These are phyloP conservation scores for Lentinula edodes DNA, from an alignment of 768 basidiomycete species.

Conservation along the genomic window DNA sequence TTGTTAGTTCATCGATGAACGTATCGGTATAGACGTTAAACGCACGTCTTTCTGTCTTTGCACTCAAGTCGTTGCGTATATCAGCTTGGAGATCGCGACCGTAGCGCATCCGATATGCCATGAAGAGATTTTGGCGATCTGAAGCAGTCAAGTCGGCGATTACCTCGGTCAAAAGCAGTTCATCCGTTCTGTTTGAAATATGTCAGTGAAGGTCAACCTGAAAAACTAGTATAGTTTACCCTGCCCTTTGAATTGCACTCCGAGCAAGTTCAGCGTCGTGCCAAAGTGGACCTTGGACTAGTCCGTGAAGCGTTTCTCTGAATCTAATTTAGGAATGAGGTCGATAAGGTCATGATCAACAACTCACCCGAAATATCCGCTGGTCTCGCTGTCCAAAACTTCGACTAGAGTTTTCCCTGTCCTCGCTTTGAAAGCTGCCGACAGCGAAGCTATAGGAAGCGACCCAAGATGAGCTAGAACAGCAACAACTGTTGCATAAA, in stretches of 20 bases:
- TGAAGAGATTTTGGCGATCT: neutral
- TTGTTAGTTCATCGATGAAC: neutral
- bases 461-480: neutral
- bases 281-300: conserved; percentile 3
- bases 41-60: conserved; percentile 8
- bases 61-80: conserved; percentile 9
- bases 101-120: conserved; percentile 3
- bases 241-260: conserved; percentile 4
- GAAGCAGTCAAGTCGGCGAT: conserved; percentile 9
- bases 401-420: neutral
- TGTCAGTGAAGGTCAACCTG: too few species aligned
- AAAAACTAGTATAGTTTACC: neutral
- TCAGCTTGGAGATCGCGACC: conserved; percentile 8
- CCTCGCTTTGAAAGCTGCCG: conserved; percentile 2
- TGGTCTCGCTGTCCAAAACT: conserved; percentile 2
- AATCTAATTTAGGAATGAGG: too few species aligned
- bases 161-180: conserved; percentile 8
- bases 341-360: too few species aligned
- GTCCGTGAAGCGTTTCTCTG: conserved; percentile 3
- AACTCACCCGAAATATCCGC: conserved; percentile 4
- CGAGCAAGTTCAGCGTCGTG: conserved; percentile 6
- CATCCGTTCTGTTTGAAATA: conserved; percentile 1
- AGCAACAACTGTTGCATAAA: neutral
- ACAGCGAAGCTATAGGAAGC: conserved; percentile 3
- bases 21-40: neutral